Evolutionary conservation across 164 flowering plant genomes (phyloP), one percentile per base, ranked within the genome.

Genomic region (Aristolochia californica): DNA sequence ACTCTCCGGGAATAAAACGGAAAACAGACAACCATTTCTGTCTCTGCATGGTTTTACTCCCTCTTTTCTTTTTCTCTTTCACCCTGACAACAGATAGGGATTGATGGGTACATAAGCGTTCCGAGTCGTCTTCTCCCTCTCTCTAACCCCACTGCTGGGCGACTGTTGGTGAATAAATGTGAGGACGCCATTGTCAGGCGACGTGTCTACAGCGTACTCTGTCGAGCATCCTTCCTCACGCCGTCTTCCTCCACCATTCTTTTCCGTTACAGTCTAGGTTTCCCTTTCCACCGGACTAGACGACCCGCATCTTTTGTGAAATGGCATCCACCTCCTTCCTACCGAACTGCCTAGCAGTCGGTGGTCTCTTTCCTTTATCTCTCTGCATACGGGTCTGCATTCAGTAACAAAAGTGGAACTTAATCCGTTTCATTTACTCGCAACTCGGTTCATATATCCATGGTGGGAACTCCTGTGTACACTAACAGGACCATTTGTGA

Each of bases 161-260:
- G 21, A 49, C 53, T 60, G 67, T 17, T 21, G 51, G 13, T 53
- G 62, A 56, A 53, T 53, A 57, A 61, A 69, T 45, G 64, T 20
- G 60, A 20, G 64, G 56, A 54, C 44, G 55, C 20, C 44, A 16
- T 14, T 13, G 70, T 14, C 56, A 50, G 62, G 52, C 43, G 27
- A 62, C 65, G 67, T 70, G 74, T 66, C 63, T 64, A 45, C 22
- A 27, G 30, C 57, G 63, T 53, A 65, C 57, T 38, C 16, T 16
- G 18, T 13, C 4, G 20, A 4, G 11, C 10, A 0, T 17, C 22
- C 50, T 8, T 17, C 22, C 50, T 20, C 18, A 17, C 50, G 0
- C 50, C 50, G 20, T 47, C 50, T 17, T 47, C 10, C 50, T 47
- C 15, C 13, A 11, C 50, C 50, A n/a, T 47, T 11, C 50, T 47